Conservation (phyloP, 495 filamentous ascomycete species). For the Cryomyces minteri region DNA sequence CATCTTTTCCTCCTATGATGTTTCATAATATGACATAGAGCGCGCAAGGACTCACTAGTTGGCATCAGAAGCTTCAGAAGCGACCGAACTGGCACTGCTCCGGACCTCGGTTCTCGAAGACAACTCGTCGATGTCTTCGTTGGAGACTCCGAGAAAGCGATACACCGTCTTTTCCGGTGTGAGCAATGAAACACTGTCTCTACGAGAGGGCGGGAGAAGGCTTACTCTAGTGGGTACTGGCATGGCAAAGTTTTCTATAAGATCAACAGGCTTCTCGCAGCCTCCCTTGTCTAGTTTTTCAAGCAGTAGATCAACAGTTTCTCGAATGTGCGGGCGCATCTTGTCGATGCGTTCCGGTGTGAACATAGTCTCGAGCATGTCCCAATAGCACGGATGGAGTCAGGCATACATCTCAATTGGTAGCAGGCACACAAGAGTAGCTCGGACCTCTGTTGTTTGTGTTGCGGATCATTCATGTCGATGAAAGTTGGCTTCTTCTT, state of each 20-base stretch:
- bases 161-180: constrained; percentile 36
- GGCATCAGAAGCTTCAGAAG: constrained; percentile 15
- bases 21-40: no score
- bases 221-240: constrained; percentile 25
- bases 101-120: constrained; percentile 24
- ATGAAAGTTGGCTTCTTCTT: constrained; percentile 29
- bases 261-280: constrained; percentile 19
- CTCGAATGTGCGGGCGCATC: constrained; percentile 24
- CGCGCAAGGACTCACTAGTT: no score
- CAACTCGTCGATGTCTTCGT: constrained; percentile 24
- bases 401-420: no score
- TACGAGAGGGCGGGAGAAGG: neutral
- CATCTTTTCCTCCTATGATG: constrained; percentile 24
- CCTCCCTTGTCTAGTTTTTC: constrained; percentile 18
- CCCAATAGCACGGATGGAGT: constrained; percentile 1
- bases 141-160: constrained; percentile 26
- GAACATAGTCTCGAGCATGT: constrained; percentile 26
- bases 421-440: no score
- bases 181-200: neutral
- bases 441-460: constrained; percentile 20
- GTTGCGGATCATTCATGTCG: constrained; percentile 27
- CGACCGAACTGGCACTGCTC: constrained; percentile 24
- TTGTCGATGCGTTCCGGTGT: constrained; percentile 18
- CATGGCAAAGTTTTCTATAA: constrained; percentile 25
- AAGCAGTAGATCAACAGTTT: constrained; percentile 23